Evolutionary conservation across 2,329 filamentous ascomycete species (phyloP), one percentile per base, ranked within the genome.

Genomic region (Stagonosporopsis rhizophila): DNA sequence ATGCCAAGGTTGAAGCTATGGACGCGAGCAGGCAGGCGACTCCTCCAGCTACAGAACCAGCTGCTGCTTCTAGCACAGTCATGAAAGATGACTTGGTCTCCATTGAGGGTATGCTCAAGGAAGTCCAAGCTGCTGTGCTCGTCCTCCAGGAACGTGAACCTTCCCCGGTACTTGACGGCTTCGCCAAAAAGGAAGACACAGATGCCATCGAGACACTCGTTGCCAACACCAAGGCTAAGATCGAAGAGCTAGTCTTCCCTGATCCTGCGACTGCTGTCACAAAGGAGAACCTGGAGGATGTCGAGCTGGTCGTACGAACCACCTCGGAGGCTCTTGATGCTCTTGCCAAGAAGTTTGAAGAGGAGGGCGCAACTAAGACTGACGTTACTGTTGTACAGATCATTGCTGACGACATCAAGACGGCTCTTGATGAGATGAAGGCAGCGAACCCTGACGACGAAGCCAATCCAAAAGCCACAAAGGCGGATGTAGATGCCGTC

Each of bases 151-250:
- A 73, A 25, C 68, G 69, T 2, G 70, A 52, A 55, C 2, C 28
- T 61, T 12, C 30, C 66, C 60, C 66, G 8, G 52, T 52, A 1
- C 45, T 78, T 14, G 81, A 83, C 44, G 86, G 87, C 34, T 74
- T 82, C 2, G 87, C 89, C 6, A 87, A 83, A 28, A 91, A 91
- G 71, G 92, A 96, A 63, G 93, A 98, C 66, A 91, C 93, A 0
- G 87, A 94, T 59, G 92, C 92, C 11, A 93, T 98, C 56, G 94
- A 97, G 75, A 96, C 90, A 0, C 87, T 98, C 44, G 82, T 98
- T 12, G 87, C 89, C 38, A 96, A 96, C 72, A 93, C 92, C 28
- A 97, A 97, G 73, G 87, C 89, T 5, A 90, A 90, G 42, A 80
- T 98, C 9, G 94, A 97, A 56, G 92, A 96, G 56, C 85, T 96